Base-by-base conservation (phyloP, 768 basidiomycete species). In the Amanita polypyramis region DNA sequence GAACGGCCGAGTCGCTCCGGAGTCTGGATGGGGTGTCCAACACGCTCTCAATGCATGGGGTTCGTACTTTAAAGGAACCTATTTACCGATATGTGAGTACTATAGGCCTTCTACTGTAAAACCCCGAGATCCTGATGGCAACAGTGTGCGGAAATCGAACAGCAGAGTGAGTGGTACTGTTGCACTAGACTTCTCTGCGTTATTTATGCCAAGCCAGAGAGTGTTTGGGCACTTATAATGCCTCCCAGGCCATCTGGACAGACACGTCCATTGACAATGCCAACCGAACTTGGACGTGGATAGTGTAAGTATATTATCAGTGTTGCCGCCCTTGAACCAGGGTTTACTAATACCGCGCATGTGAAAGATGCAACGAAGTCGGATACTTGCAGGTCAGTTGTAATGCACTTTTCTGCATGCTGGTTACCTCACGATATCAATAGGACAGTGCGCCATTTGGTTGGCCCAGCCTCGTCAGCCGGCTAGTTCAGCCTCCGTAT, bases 241-340 rank as follows among this genome's bases (percentile, higher is more conserved):
- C 64, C 3, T 60, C 63, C 1, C 61, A 63, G 32, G 20, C 59
- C 0, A 74, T 55, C 59, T 87, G 69, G 64, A 80, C 79, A 10
- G 64, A 80, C 51, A 78, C 68, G 2, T 60, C 66, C 4, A 61
- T 86, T 32, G 64, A 84, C 58, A 78, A 86, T 51, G 49, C 67
- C 0, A 53, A 51, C 3, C 73, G 85, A 19, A 83, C 84, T 2
- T 88, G 84, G 83, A 62, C 66, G 49, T 86, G 85, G 85, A 76
- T 83, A 56, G 74, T 80, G 80, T 74, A 62, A 49, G 14, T 38
- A 17, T 15, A 21, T 14, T 23, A 45, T 38, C 17, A n/a, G n/a
- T n/a, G 27, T 51, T 9, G 19, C 10, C 11, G 34, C 11, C 15
- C 15, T 21, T 21, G 34, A 36, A 34, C 43, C 21, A 34, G 9